Base-by-base conservation (phyloP, 305 asterid genomes). In the Fraxinus sp. region DNA sequence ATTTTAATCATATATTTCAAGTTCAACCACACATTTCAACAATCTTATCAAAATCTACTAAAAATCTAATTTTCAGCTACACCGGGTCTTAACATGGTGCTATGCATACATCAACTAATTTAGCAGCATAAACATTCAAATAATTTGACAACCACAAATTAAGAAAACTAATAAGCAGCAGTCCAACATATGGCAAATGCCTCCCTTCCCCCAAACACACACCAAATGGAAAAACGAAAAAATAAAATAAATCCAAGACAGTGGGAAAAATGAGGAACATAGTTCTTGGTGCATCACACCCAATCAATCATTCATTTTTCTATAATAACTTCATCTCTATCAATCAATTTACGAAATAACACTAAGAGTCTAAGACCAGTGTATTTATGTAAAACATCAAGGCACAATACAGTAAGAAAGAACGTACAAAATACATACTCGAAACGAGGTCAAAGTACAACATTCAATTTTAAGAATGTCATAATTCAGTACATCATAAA, bases 71-170 rank as follows among this genome's bases (percentile, higher is more conserved):
- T 1, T 41, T 43, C 2, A 43, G 52, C 16, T 3, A 0, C 52
- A 43, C 52, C 49, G 3, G 13, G 49, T 10, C 49, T 41, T 9
- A 41, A 9, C 49, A 9, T 10, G 49, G 49, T 41, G 13, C 28
- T 59, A 2, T 59, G 13, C 26, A 59, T 18, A 59, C 30, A 59
- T n/a, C 26, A 20, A 41, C 70, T 72, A 28, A 75, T 57, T 37
- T 55, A 79, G 49, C 46, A 59, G 73, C 78, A 59, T 64, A 43
- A 77, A 46, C 57, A 46, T 46, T 46, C 57, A 68, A 46, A 59
- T 46, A 80, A 22, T 8, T 39, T 2, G 30, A 10, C 11, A 7
- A 11, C 71, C 64, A 37, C 57, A 41, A 82, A 41, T 46, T 30
- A 79, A 37, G 57, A 30, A 39, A 26, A 36, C 7, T 46, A 2